Base-by-base conservation (phyloP, 1,139 yeast species). In the Saccharomycopsis hybrid region DNA sequence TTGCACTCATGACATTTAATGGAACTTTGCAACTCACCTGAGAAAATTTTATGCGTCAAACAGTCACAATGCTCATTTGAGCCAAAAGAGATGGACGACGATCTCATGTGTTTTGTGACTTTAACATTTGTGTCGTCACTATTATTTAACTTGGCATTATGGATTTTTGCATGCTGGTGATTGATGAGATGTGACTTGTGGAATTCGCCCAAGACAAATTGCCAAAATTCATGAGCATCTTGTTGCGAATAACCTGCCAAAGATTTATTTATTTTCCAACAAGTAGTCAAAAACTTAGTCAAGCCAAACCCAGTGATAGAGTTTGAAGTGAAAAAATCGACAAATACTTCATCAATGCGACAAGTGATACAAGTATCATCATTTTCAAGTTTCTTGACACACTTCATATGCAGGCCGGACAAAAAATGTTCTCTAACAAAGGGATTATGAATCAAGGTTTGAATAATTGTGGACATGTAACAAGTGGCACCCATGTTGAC, bases 141-240 rank as follows among this genome's bases (percentile, higher is more conserved):
- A n/a, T 18, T n/a, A 32, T 35, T 24, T 7, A 29, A 18, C 11
- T 38, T 29, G 8, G 46, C n/a, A 30, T 40, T 42, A 18, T 29
- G 35, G 28, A 51, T n/a, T 44, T 43, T 9, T 46, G 37, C 11
- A 13, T 30, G 11, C 18, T 18, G 18, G 18, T 18, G 18, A 42
- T 50, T 53, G 3, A 47, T 30, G 13, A 52, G 44, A 39, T 52
- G 53, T 4, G 47, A 31, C 28, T 70, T 71, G 65, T 92, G 98
- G 51, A 92, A 68, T 65, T 88, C 95, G 63, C 90, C 86, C 44
- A 90, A 71, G 32, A 90, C 62, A 63, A 90, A 89, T 63, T 92
- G 97, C 83, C 95, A 82, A 65, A 90, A 92, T 65, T 92, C 98
- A 66, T 92, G 98, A 0, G 98, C 97, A 65, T 92, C 98, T 66